phyloP scores from a whole-genome alignment of 2,329 filamentous ascomycete species.

The Penicillium thymicola region DNA sequence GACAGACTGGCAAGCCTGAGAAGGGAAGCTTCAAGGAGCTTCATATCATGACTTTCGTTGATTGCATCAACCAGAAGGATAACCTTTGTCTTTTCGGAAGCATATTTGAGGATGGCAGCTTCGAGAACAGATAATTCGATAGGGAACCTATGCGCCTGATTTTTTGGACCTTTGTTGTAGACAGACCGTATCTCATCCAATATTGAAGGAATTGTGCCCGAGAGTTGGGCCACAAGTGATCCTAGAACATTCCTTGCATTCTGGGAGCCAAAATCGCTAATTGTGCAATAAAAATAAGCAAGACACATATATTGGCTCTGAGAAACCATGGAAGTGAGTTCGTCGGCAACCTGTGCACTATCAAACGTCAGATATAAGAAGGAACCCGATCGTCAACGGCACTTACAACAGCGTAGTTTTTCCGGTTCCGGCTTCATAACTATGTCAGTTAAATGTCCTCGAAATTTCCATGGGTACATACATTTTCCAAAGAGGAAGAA shows the following conservation, averaged over 20 bases:
- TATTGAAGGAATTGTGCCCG: slow-evolving; percentile 8
- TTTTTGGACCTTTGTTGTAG: slow-evolving; percentile 13
- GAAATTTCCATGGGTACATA: not conserved
- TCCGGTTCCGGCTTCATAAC: slow-evolving; percentile 16
- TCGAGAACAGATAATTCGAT: slow-evolving; percentile 14
- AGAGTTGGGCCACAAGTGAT: slow-evolving; percentile 19
- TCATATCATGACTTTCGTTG: slow-evolving; percentile 17
- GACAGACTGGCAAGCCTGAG: slow-evolving; percentile 8
- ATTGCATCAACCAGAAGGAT: slow-evolving; percentile 19
- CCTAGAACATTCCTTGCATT: slow-evolving; percentile 13
- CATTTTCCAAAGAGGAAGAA: slow-evolving; percentile 21
- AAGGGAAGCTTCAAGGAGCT: slow-evolving; percentile 11
- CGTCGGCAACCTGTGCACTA: slow-evolving; percentile 18
- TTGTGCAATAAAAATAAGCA: slow-evolving; percentile 22
- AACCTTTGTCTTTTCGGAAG: slow-evolving; percentile 2
- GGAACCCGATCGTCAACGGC: too few relatives aligned
- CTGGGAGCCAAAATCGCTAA: slow-evolving; percentile 17
- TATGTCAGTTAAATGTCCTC: not conserved
- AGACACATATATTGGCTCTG: slow-evolving; percentile 3
- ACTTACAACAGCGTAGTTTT: slow-evolving; percentile 22
- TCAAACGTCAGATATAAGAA: not conserved
- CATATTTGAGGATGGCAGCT: slow-evolving; percentile 12
- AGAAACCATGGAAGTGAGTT: slow-evolving; percentile 10
- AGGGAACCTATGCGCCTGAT: slow-evolving; percentile 12
- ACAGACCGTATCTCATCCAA: slow-evolving; percentile 10